These are phyloP conservation scores for Colletotrichum cereale DNA, from an alignment of 2,329 filamentous ascomycete genomes.

Conservation along the genomic window DNA sequence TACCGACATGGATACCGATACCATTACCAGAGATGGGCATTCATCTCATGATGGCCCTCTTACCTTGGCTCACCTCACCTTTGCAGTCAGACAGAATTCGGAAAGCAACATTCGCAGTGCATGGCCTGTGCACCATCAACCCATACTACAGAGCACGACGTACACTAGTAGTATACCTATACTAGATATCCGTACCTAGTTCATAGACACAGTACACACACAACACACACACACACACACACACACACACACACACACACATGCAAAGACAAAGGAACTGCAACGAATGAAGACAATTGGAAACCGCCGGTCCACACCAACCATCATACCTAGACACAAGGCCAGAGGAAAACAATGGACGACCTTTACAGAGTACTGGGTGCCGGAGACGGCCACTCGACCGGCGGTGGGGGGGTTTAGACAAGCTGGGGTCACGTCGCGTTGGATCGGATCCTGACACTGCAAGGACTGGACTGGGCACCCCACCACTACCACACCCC, in stretches of 20 bases:
- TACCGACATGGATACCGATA: not conserved
- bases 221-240: too few relatives aligned
- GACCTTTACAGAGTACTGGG: conserved; percentile 4
- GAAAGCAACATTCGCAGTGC: conserved; percentile 3
- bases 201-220: not conserved
- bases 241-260: not conserved
- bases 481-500: not conserved
- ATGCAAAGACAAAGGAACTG: too few relatives aligned
- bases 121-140: conserved; percentile 5
- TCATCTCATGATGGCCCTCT: not conserved
- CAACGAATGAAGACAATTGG: too few relatives aligned
- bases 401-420: too few relatives aligned
- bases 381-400: not conserved
- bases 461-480: conserved; percentile 11
- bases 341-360: not conserved
- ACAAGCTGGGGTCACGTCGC: conserved; percentile 28
- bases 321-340: not conserved
- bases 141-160: too few relatives aligned
- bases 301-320: conserved; percentile 7
- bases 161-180: too few relatives aligned
- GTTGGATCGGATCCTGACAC: conserved; percentile 37
- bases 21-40: conserved; percentile 13
- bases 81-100: not conserved
- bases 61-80: not conserved
- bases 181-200: not conserved